These are phyloP conservation scores for Corchorus olitorius DNA, from an alignment of 345 rosid species.

Conservation along the genomic window DNA sequence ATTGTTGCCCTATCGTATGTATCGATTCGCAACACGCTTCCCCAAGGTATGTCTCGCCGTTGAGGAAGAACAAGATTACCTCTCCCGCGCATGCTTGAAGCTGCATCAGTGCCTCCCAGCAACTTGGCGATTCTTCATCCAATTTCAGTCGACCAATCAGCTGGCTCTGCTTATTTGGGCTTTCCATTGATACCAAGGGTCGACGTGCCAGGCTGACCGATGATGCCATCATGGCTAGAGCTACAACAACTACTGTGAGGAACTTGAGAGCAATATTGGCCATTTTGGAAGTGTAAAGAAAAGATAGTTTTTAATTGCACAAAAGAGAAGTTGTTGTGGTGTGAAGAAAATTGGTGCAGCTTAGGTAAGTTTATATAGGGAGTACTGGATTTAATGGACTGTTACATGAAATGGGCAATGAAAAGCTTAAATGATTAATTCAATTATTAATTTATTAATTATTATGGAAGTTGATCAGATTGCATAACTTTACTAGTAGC, in stretches of 20 bases:
- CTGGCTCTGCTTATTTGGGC: conserved; percentile 2
- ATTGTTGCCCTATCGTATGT: conserved; percentile 31
- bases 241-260: background rate
- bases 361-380: conserved; percentile 4
- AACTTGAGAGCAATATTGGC: conserved; percentile 8
- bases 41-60: conserved; percentile 53
- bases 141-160: conserved; percentile 28
- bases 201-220: background rate
- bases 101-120: conserved; percentile 57
- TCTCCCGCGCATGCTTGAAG: conserved; percentile 57
- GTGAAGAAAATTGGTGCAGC: background rate
- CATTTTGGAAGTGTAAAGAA: background rate
- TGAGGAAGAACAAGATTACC: conserved; percentile 50
- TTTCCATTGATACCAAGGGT: background rate
- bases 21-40: conserved; percentile 50
- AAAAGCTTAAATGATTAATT: too few species aligned
- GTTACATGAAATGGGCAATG: background rate
- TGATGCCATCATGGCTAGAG: background rate
- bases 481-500: background rate
- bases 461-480: conserved; percentile 2
- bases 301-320: background rate
- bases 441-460: too few species aligned
- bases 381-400: background rate
- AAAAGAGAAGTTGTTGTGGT: background rate
- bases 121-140: conserved; percentile 27